Percentiles rank a stretch among this genome's conserved stretches.
Conservation (phyloP, 495 filamentous ascomycete genomes). For the Trichocladium antarcticum region DNA sequence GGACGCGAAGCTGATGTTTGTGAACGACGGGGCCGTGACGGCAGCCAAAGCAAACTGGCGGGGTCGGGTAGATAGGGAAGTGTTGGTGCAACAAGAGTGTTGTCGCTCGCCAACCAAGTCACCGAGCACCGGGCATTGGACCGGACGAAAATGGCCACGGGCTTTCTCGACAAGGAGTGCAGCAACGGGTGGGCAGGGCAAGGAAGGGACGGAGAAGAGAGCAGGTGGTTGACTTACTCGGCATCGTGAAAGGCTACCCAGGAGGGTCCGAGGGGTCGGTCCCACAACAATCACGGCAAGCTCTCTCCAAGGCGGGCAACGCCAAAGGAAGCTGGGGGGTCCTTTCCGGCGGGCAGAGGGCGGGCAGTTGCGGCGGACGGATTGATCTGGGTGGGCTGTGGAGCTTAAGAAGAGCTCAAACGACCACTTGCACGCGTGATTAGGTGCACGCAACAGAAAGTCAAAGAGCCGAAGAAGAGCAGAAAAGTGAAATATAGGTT, state of each 20-base stretch:
- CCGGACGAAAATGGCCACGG: background rate
- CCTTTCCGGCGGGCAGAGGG: background rate
- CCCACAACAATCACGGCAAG: conserved; percentile 7
- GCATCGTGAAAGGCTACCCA: conserved; percentile 23
- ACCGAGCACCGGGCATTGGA: background rate
- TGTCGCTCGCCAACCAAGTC: too few relatives aligned
- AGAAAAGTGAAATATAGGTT: conserved; percentile 7
- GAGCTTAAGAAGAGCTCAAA: conserved; percentile 7
- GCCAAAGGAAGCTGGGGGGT: conserved; percentile 10
- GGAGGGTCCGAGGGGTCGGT: conserved; percentile 7
- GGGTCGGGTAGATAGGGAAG: background rate
- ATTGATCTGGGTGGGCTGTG: background rate
- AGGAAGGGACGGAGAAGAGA: conserved; percentile 3
- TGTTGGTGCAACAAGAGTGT: background rate
- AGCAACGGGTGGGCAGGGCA: background rate
- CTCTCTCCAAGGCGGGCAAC: conserved; percentile 4
- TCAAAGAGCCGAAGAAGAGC: conserved; percentile 7
- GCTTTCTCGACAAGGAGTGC: background rate
- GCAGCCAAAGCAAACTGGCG: too few relatives aligned
- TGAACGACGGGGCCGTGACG: background rate
- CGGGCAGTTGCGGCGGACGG: background rate
- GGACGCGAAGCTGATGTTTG: too few relatives aligned
- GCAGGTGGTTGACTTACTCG: conserved; percentile 20
- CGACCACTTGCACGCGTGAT: background rate
- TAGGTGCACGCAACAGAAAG: background rate